Conservation (phyloP, 306 rosid genomes). For the Pyrus communis region DNA sequence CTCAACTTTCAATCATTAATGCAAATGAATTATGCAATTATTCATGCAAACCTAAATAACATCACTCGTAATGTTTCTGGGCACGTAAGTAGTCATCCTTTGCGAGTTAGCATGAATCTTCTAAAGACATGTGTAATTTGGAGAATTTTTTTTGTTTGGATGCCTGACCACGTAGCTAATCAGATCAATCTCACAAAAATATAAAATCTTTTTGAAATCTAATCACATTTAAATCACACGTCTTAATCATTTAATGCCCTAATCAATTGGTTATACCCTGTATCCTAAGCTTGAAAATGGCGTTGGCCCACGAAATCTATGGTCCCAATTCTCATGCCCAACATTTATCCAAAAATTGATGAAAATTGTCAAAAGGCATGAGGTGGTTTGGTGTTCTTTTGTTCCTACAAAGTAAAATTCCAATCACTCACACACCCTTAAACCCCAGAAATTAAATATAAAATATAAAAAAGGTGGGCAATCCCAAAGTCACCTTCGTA, state of each 20-base stretch:
- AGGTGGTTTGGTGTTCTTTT: not conserved
- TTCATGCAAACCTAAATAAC: too few relatives aligned
- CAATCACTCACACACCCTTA: not conserved
- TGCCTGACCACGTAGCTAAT: not conserved
- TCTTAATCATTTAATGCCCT: not conserved
- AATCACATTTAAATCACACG: not conserved
- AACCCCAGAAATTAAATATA: not conserved
- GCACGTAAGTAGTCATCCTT: too few relatives aligned
- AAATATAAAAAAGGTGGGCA: not conserved
- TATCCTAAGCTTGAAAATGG: not conserved
- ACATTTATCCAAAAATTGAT: not conserved
- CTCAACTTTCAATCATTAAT: too few relatives aligned
- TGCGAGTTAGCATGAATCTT: too few relatives aligned
- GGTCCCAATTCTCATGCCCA: not conserved
- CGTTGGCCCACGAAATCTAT: not conserved
- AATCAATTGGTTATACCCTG: not conserved
- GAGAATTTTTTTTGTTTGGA: too few relatives aligned
- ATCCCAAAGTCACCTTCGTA: conserved; percentile 20
- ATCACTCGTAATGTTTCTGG: too few relatives aligned
- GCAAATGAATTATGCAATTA: too few relatives aligned
- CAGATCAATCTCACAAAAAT: too few relatives aligned
- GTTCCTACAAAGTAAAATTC: not conserved
- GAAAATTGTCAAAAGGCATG: not conserved
- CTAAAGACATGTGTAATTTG: too few relatives aligned
- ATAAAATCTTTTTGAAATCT: too few relatives aligned